Conservation (phyloP, 2,329 filamentous ascomycete species). For the Catunica adiposa region DNA sequence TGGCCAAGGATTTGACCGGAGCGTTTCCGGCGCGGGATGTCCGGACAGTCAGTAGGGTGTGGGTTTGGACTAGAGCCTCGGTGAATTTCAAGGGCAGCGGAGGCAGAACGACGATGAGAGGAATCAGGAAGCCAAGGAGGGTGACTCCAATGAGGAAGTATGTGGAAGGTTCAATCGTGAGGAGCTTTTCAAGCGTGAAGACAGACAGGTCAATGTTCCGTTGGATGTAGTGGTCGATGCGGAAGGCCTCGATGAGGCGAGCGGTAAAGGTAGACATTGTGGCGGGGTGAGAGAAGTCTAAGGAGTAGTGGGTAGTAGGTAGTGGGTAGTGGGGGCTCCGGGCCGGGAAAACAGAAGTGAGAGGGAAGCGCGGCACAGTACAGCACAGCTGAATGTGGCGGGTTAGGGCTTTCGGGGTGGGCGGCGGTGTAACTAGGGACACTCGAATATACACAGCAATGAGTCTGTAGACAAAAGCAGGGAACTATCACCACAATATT, state of each 20-base stretch:
- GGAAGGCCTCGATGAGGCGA: conserved; percentile 7
- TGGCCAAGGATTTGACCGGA: not conserved
- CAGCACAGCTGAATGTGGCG: not conserved
- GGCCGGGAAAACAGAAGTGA: not conserved
- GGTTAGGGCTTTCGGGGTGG: too few species aligned
- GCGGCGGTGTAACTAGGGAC: too few species aligned
- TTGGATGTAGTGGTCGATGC: conserved; percentile 11
- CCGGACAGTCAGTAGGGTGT: conserved; percentile 25
- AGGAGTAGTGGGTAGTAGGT: too few species aligned
- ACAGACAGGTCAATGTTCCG: conserved; percentile 6
- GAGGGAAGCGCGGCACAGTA: not conserved
- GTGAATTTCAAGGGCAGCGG: conserved; percentile 35
- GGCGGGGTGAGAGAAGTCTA: too few species aligned
- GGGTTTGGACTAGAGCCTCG: conserved; percentile 39
- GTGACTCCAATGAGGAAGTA: conserved; percentile 28
- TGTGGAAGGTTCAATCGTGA: conserved; percentile 20
- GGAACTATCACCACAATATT: too few species aligned
- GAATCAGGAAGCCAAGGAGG: conserved; percentile 34
- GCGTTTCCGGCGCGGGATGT: conserved; percentile 12
- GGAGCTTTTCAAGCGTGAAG: conserved; percentile 15
- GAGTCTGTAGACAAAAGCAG: too few species aligned
- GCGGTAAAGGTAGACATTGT: not conserved
- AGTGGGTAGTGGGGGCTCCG: not conserved
- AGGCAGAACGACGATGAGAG: conserved; percentile 37
- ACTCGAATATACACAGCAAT: too few species aligned